Evolutionary conservation across 768 basidiomycete species (phyloP), one percentile per base, ranked within the genome.

Genomic region (Suillus cothurnatus): DNA sequence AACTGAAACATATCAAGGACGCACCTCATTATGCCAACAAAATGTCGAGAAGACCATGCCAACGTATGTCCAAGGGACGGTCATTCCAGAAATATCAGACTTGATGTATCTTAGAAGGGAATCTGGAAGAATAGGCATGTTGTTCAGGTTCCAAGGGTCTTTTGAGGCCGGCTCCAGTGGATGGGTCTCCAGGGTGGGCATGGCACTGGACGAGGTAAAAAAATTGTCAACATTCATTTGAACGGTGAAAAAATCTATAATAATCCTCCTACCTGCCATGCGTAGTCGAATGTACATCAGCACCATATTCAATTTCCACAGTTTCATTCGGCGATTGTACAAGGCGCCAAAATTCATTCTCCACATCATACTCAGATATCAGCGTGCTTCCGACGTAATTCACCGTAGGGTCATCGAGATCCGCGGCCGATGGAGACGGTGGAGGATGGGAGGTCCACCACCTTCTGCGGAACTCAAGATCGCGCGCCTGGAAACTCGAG

Each of bases 1-100:
- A 52, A 64, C 66, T 67, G 64, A 67, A 63, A 71, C 61, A 65
- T 52, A 61, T 65, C 28, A 68, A 67, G 55, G 67, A 72, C 81
- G 63, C 71, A 92, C 93, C 87, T 95, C 96, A 73, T 99, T 99
- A 79, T 99, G 97, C 97, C 97, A 99, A 75, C 97, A 99, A 78
- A 99, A 99, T 3, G 97, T 97, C 17, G 96, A 97, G 76, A 99
- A 99, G 21, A 95, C 84, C 97, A 99, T 99, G 56, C 97, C 97
- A 67, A 99, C 94, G 76, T 99, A 99, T 43, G 94, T 97, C 96
- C 95, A 98, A 14, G 96, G 96, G 12, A 98, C 94, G 2, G 97
- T 99, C 97, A 99, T 99, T 17, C 97, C 97, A 61, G 96, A 98
- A 63, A 99, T 97, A 76, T 99, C 96, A 5, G 95, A 96, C 79